Percentiles rank a stretch among this genome's conserved stretches.
Conservation (phyloP, 2,329 filamentous ascomycete genomes). For the Fusarium sp. region DNA sequence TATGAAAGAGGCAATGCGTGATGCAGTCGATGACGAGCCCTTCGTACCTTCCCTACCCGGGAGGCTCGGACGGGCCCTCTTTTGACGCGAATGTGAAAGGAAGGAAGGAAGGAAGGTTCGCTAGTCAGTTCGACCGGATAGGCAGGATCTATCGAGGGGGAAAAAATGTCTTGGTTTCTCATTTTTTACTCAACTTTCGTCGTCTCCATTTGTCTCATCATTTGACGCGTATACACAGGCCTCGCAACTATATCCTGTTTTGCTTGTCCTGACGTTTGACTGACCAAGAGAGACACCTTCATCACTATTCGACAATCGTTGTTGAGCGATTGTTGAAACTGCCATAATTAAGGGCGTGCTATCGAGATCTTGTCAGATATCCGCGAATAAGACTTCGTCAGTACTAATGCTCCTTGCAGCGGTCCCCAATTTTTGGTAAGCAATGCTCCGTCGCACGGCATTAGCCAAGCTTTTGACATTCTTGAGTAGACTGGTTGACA, state of each 20-base stretch:
- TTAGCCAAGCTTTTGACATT: neutral
- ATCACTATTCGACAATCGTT: neutral
- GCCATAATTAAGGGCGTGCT: neutral
- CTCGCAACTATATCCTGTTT: conserved; percentile 36
- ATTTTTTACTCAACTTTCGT: conserved; percentile 3
- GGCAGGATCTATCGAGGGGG: conserved; percentile 8
- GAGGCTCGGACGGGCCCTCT: neutral
- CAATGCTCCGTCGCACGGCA: neutral
- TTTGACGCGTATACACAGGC: conserved; percentile 6
- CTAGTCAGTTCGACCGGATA: neutral
- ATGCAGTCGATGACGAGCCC: neutral
- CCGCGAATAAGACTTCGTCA: neutral
- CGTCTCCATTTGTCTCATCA: conserved; percentile 26
- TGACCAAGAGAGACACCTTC: neutral
- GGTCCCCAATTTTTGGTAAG: neutral
- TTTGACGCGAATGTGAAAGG: neutral
- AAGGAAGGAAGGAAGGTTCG: conserved; percentile 3
- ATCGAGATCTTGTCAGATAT: neutral
- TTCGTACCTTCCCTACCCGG: neutral
- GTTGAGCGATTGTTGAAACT: neutral
- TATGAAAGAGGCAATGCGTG: neutral
- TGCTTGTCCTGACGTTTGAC: neutral
- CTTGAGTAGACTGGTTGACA: neutral
- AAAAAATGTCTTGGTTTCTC: conserved; percentile 16
- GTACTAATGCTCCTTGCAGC: neutral